Base-by-base conservation (phyloP, 345 rosid genomes). In the Brassica rapa region DNA sequence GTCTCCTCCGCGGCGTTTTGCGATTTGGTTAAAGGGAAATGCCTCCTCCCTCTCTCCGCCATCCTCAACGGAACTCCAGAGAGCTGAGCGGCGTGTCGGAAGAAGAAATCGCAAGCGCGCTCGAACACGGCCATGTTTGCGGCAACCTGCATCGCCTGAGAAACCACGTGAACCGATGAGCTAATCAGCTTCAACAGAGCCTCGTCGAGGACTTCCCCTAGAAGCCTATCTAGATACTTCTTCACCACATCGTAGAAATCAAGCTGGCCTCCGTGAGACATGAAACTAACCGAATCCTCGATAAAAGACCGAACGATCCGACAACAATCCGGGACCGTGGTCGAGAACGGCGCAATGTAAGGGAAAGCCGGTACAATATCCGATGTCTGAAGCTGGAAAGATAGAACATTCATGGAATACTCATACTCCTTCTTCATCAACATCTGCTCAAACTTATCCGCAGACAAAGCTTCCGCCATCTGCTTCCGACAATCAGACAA, bases 81-180 rank as follows among this genome's bases (percentile, higher is more conserved):
- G 39, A 92, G 98, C 82, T 92, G 98, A 16, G 96, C 98, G 7
- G 98, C 97, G 64, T 94, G 98, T 57, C 94, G 91, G 73, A 87
- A 92, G 80, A 92, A 94, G 87, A 94, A 94, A 78, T 91, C 98
- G 70, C 98, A 94, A 79, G 98, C 98, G 32, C 98, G 98, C 74
- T 92, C 98, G 65, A 94, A 76, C 25, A 94, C 98, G 0, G 93
- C 90, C 98, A 94, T 94, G 82, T 94, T 94, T 41, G 98, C 98
- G 4, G 98, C 98, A 49, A 91, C 88, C 84, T 89, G 98, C 98
- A 92, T 94, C 5, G 98, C 98, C 80, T 92, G 98, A 30, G 98
- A 84, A 59, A 91, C 98, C 43, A 93, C 98, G 63, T 88, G 93
- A 46, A 90, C 86, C 24, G 98, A 92, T 1, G 95, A 77, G 81